A percentile compares a stretch with the other conserved stretches of the same genome.
Evolutionary conservation across 208 protist species (phyloP).

Genomic region (Acanthamoeba triangularis): DNA sequence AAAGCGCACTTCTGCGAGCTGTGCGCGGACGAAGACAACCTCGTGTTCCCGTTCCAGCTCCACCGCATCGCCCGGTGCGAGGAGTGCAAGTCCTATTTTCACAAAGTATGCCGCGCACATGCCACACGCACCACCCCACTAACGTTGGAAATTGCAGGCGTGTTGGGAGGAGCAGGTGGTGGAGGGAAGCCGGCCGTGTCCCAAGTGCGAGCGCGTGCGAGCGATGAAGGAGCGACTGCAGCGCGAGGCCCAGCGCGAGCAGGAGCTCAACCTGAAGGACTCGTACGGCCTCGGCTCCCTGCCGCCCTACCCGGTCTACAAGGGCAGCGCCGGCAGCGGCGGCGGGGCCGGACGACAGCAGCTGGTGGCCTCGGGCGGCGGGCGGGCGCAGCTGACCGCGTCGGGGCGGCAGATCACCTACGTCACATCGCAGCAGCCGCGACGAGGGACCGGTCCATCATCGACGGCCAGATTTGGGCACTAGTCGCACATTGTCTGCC

Average conservation of each 20-base stretch:
- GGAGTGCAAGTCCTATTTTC: constrained; percentile 3
- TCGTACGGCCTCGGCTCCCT: too few relatives aligned
- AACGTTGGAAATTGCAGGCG: not conserved
- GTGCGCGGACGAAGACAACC: constrained; percentile 12
- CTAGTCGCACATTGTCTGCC: too few relatives aligned
- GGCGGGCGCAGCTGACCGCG: too few relatives aligned
- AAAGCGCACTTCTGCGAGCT: constrained; percentile 42
- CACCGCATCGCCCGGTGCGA: not conserved
- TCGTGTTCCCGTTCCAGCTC: constrained; percentile 46
- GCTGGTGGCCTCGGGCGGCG: too few relatives aligned
- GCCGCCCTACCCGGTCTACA: too few relatives aligned
- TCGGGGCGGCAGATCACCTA: too few relatives aligned
- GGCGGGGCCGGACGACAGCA: too few relatives aligned
- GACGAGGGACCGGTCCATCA: too few relatives aligned
- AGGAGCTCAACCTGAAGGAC: not conserved
- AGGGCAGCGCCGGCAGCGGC: too few relatives aligned
- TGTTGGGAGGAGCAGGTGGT: not conserved
- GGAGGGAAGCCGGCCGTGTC: not conserved
- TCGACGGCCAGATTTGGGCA: too few relatives aligned
- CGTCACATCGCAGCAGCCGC: too few relatives aligned
- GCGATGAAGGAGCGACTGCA: not conserved
- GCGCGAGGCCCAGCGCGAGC: constrained; percentile 7
- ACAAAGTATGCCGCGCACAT: not conserved
- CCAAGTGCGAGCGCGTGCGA: constrained; percentile 20
- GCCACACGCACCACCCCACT: too few relatives aligned